phyloP scores from a whole-genome alignment of 2,329 filamentous ascomycete species.

The Alternaria triticina region DNA sequence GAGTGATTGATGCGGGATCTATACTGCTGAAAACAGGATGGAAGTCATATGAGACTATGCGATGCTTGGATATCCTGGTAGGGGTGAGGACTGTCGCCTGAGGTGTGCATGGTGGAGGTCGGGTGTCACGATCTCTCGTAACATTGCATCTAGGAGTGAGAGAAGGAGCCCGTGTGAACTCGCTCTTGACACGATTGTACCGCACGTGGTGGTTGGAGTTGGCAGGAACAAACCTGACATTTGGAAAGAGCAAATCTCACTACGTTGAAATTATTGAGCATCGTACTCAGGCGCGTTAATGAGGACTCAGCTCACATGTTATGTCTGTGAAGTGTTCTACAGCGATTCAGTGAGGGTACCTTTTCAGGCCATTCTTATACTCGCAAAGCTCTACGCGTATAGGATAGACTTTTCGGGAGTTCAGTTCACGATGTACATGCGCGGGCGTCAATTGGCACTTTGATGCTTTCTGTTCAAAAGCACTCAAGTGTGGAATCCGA shows the following conservation, averaged over 20 bases:
- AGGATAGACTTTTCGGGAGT: not conserved
- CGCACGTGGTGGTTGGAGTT: not conserved
- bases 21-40: conserved; percentile 43
- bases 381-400: not conserved
- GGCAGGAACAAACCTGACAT: not conserved
- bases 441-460: not conserved
- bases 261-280: not conserved
- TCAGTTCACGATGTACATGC: not conserved
- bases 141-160: not conserved
- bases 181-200: conserved; percentile 8
- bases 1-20: conserved; percentile 43
- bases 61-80: conserved; percentile 46
- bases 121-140: conserved; percentile 6
- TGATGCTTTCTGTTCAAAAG: not conserved
- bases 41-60: conserved; percentile 49
- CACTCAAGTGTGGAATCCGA: not conserved
- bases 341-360: not conserved
- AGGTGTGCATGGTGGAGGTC: conserved; percentile 24
- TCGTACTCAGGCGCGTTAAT: not conserved
- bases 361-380: not conserved
- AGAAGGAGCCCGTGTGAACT: conserved; percentile 10
- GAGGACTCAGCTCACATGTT: not conserved
- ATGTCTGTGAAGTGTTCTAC: not conserved
- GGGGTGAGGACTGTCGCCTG: conserved; percentile 33
- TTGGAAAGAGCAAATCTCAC: not conserved